Evolutionary conservation across 1,139 yeast genomes (phyloP).

Genomic region (Kodamaea sp.): DNA sequence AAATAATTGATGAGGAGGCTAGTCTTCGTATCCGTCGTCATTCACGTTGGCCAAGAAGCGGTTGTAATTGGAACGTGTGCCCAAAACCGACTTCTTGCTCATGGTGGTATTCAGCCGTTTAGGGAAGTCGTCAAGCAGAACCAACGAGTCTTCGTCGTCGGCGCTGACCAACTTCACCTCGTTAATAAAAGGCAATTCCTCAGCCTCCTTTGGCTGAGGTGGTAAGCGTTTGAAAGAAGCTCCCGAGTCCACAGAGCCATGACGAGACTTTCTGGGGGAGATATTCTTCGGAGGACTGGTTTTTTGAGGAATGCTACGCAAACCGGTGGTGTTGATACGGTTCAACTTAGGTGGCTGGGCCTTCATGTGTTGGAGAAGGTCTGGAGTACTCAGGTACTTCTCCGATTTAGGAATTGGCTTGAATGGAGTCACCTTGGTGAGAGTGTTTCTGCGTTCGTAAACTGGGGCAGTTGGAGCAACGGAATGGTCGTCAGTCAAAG

Average conservation of each 20-base stretch:
- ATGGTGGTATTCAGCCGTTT: conserved; percentile 33
- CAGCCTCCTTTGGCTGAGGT: conserved; percentile 19
- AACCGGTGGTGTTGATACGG: conserved; percentile 16
- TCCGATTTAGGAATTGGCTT: conserved; percentile 16
- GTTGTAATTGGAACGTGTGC: conserved; percentile 43
- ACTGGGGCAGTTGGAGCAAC: conserved; percentile 11
- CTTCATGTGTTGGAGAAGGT: conserved; percentile 11
- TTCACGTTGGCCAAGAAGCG: conserved; percentile 38
- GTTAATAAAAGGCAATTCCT: conserved; percentile 43
- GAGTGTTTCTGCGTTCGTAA: conserved; percentile 19
- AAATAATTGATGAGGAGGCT: too few relatives aligned
- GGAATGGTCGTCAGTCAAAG: conserved; percentile 2
- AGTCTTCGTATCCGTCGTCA: conserved; percentile 13
- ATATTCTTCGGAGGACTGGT: conserved; percentile 4
- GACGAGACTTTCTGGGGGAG: conserved; percentile 8
- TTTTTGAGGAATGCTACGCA: conserved; percentile 6
- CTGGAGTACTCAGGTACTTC: conserved; percentile 20
- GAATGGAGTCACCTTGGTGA: conserved; percentile 28
- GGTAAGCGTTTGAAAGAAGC: conserved; percentile 18
- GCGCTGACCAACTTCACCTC: conserved; percentile 31
- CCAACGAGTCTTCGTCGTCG: conserved; percentile 9
- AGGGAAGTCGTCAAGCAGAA: conserved; percentile 7
- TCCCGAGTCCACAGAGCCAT: conserved; percentile 12
- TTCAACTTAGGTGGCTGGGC: conserved; percentile 13
- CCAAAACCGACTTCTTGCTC: conserved; percentile 41